These are phyloP conservation scores for Termitomyces sp. DNA, from an alignment of 768 basidiomycete genomes.

Conservation along the genomic window DNA sequence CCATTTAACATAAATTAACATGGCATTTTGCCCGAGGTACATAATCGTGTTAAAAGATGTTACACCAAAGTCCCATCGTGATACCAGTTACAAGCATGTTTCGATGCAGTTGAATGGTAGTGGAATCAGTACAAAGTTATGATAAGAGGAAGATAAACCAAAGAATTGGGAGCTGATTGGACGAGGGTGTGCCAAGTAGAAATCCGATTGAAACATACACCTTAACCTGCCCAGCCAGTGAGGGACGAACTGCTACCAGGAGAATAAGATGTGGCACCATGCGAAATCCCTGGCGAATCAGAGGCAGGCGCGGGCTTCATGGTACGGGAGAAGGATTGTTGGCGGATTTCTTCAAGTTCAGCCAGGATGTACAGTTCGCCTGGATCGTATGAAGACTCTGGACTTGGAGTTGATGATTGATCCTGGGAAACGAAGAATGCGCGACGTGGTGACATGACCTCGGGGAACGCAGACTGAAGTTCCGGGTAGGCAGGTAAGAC, in stretches of 20 bases:
- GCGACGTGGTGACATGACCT: conserved; percentile 11
- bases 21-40: neutral
- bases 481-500: conserved; percentile 30
- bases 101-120: neutral
- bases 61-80: neutral
- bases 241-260: conserved; percentile 33
- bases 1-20: neutral
- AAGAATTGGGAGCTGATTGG: neutral
- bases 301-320: neutral
- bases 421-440: conserved; percentile 14
- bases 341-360: conserved; percentile 8
- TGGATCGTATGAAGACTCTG: conserved; percentile 13
- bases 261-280: conserved; percentile 19
- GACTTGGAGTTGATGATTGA: conserved; percentile 14
- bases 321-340: conserved; percentile 7
- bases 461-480: conserved; percentile 14
- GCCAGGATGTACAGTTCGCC: conserved; percentile 11
- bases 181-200: neutral
- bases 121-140: neutral
- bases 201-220: conserved; percentile 12
- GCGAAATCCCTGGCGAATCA: conserved; percentile 11
- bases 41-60: neutral
- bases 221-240: conserved; percentile 44
- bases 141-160: neutral
- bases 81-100: neutral